phyloP scores from a whole-genome alignment of 768 basidiomycete genomes.

The Obba rivulosa region DNA sequence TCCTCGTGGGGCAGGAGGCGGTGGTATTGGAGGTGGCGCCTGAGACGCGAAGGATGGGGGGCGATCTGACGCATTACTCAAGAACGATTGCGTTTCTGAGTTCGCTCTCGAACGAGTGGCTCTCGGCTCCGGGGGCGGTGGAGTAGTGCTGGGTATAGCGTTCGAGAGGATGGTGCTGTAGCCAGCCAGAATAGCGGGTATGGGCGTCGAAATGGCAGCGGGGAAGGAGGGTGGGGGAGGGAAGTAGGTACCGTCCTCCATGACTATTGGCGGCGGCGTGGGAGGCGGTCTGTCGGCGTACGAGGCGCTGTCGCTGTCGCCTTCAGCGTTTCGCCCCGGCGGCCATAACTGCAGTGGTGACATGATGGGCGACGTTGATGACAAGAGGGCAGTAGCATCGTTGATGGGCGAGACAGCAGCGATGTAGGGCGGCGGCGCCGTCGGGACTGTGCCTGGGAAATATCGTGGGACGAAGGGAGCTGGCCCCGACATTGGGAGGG shows the following conservation, averaged over 20 bases:
- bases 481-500: constrained; percentile 37
- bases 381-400: constrained; percentile 13
- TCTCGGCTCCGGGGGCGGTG: constrained; percentile 9
- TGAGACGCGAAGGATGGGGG: constrained; percentile 16
- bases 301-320: constrained; percentile 8
- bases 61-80: constrained; percentile 10
- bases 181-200: constrained; percentile 20
- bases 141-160: constrained; percentile 7
- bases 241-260: constrained; percentile 13
- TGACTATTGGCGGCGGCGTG: constrained; percentile 11
- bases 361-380: constrained; percentile 12
- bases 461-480: constrained; percentile 49
- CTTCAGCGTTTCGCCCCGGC: not conserved
- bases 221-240: constrained; percentile 22
- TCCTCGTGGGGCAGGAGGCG: not conserved
- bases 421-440: constrained; percentile 32
- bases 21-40: constrained; percentile 11
- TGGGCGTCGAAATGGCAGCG: constrained; percentile 20
- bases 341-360: constrained; percentile 13
- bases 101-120: constrained; percentile 5
- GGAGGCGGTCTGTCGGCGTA: constrained; percentile 18
- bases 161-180: constrained; percentile 11
- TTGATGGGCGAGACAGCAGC: constrained; percentile 18
- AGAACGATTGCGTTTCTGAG: constrained; percentile 9
- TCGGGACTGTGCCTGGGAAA: constrained; percentile 46